Percentiles rank a stretch among this genome's conserved stretches.
Conservation (phyloP, 805 yeast species). For the Teunomyces cretensis region DNA sequence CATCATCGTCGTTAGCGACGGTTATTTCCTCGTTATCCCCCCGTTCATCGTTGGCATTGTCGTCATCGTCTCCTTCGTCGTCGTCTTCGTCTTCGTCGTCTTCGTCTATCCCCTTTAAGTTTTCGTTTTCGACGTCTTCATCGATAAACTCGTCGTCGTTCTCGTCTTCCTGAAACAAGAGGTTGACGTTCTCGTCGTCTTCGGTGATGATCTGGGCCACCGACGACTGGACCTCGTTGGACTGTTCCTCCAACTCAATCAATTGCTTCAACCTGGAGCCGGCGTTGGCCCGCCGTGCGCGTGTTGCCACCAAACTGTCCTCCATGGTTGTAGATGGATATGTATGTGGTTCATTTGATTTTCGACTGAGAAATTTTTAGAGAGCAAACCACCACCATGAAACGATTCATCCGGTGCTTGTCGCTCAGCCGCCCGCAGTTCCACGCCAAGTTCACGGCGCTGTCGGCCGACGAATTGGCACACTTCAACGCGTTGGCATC, state of each 20-base stretch:
- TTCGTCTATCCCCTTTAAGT: slow-evolving; percentile 26
- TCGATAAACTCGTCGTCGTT: slow-evolving; percentile 27
- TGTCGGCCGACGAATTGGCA: slow-evolving; percentile 50
- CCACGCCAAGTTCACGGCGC: not conserved
- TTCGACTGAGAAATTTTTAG: slow-evolving; percentile 1
- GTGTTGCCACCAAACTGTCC: slow-evolving; percentile 68
- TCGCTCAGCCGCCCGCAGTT: not conserved
- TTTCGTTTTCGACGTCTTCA: slow-evolving; percentile 15
- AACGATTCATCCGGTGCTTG: not conserved
- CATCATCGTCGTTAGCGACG: slow-evolving; percentile 39
- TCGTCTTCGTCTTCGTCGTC: slow-evolving; percentile 46
- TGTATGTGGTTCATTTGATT: not conserved
- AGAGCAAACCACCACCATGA: not conserved
- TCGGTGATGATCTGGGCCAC: slow-evolving; percentile 38
- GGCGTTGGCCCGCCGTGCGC: slow-evolving; percentile 82
- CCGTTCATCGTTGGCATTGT: slow-evolving; percentile 16
- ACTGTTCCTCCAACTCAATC: slow-evolving; percentile 67
- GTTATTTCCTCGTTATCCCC: slow-evolving; percentile 14
- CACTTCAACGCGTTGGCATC: slow-evolving; percentile 87
- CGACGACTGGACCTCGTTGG: slow-evolving; percentile 22
- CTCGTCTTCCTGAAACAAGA: slow-evolving; percentile 60
- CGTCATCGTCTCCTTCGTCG: slow-evolving; percentile 19
- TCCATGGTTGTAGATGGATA: slow-evolving; percentile 18
- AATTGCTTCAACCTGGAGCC: slow-evolving; percentile 79
- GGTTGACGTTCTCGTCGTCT: slow-evolving; percentile 74